These are phyloP conservation scores for Blakeslea trispora DNA, from an alignment of 371 early-diverging fungal genomes.

Conservation along the genomic window DNA sequence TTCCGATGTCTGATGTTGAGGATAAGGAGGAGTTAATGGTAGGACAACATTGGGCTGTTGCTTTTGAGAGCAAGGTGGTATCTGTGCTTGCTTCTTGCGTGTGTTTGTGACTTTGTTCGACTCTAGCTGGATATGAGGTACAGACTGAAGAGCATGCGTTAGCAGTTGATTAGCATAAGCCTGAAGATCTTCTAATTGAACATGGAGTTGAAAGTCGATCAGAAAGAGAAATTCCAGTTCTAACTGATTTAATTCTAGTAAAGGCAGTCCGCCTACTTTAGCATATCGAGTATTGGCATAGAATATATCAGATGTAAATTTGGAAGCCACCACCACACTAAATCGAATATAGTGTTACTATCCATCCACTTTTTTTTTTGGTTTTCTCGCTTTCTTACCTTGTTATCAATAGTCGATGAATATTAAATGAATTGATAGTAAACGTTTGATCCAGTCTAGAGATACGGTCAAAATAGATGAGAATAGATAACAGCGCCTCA, in stretches of 20 bases:
- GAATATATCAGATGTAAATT: conserved; percentile 81
- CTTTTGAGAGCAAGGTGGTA: not conserved
- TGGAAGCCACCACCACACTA: conserved; percentile 72
- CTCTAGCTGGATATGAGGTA: no score
- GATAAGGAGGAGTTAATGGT: conserved; percentile 19
- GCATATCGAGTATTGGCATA: conserved; percentile 75
- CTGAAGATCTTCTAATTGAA: conserved; percentile 63
- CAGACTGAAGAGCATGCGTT: conserved; percentile 20
- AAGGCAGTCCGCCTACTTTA: conserved; percentile 79
- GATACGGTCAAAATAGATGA: conserved; percentile 85
- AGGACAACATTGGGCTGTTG: not conserved
- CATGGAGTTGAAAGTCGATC: conserved; percentile 73
- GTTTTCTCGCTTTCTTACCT: conserved; percentile 34
- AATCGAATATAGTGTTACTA: no score
- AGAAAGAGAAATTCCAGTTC: conserved; percentile 84
- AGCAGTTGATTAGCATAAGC: conserved; percentile 59
- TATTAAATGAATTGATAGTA: conserved; percentile 69
- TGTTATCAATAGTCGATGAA: conserved; percentile 78
- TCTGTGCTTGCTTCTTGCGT: no score
- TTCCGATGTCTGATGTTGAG: no score
- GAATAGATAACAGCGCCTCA: conserved; percentile 67
- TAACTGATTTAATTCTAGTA: conserved; percentile 79
- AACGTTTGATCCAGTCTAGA: conserved; percentile 42
- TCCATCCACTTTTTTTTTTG: no score
- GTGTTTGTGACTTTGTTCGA: no score